phyloP scores from a whole-genome alignment of 1,139 yeast genomes.

The Scheffersomyces illinoinensis region DNA sequence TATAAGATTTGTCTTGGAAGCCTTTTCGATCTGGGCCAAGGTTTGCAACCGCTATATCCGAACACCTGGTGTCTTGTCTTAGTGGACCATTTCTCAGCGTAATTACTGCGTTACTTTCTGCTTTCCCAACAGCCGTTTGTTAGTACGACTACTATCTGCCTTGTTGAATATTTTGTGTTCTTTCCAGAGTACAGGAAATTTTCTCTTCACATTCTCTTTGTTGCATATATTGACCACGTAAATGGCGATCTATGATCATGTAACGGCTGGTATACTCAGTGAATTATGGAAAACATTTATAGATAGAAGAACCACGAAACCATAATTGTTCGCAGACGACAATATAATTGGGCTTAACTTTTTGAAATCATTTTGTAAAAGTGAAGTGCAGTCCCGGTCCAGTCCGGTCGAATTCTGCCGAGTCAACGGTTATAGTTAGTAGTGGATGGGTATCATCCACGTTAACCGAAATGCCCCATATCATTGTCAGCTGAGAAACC shows the following conservation, averaged over 20 bases:
- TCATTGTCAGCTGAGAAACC: not conserved
- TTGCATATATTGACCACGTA: not conserved
- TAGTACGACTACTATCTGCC: not conserved
- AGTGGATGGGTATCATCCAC: not conserved
- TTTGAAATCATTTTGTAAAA: too few relatives aligned
- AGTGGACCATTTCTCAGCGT: not conserved
- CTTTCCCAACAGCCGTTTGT: not conserved
- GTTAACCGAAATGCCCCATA: not conserved
- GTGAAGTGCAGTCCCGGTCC: not conserved
- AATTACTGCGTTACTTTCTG: not conserved
- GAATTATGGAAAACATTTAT: not conserved
- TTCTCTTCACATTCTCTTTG: not conserved
- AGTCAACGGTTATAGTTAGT: too few relatives aligned
- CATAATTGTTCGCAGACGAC: not conserved
- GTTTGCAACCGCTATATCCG: not conserved
- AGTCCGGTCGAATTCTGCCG: not conserved
- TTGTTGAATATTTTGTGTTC: not conserved
- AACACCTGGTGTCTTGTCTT: not conserved
- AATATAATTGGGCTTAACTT: too few relatives aligned
- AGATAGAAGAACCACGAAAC: not conserved
- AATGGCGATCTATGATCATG: not conserved
- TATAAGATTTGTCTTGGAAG: not conserved
- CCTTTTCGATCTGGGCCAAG: not conserved
- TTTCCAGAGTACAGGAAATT: not conserved
- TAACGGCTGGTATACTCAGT: not conserved